Base-by-base conservation (phyloP, 225 moss, liverwort and hornwort genomes). In the Pleurozium schreberi region DNA sequence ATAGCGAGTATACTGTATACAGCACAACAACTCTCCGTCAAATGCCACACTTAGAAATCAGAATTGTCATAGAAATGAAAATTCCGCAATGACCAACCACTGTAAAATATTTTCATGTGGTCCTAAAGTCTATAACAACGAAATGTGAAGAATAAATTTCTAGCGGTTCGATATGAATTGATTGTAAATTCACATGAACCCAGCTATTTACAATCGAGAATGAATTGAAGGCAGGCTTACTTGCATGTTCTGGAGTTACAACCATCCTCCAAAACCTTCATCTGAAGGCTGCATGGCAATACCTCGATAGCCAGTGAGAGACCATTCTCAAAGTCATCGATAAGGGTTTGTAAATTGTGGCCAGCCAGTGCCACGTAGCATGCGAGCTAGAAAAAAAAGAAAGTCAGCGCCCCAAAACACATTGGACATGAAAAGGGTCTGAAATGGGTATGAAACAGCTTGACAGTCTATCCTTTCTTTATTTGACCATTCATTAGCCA, bases 281-380 rank as follows among this genome's bases (percentile, higher is more conserved):
- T 88, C 57, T 93, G 94, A 92, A 96, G 95, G 90, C 94, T 96
- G 88, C 95, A 96, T 57, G 96, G 96, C 80, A 96, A 86, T 86
- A 95, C 88, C 93, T 96, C 95, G 74, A 95, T 94, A 82, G 94
- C 96, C 61, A 95, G 91, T 82, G 96, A 93, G 88, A 96, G 93
- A 73, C 95, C 95, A 89, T 85, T 93, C 87, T 95, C 94, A 86
- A 96, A 85, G 70, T 96, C 95, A 88, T 95, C 89, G 84, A 96
- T 89, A 81, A 96, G 89, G 34, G 93, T 91, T 90, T 95, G 96
- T 74, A 96, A 88, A 61, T 95, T 95, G 88, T 95, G 94, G 85
- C 94, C 95, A 89, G 95, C 95, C 83, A 96, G 89, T 83, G 96
- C 94, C 78, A 96, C 92, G 85, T 95, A 96, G 91, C 93, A 96